Base-by-base conservation (phyloP, 352 stramenopile genomes). In the Phytophthora europaea region DNA sequence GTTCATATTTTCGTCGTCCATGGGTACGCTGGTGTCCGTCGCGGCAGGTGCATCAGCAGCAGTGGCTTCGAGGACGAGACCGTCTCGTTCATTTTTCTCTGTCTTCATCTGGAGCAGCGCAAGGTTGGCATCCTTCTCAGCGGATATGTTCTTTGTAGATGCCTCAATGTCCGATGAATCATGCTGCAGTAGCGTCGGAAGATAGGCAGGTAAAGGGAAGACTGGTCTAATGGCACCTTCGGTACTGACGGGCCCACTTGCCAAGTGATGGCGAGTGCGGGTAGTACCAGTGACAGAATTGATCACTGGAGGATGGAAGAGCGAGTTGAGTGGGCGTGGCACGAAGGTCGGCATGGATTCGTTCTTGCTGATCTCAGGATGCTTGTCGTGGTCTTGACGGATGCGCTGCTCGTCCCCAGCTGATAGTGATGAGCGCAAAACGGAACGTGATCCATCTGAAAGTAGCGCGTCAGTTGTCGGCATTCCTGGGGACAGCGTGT, bases 1-100 rank as follows among this genome's bases (percentile, higher is more conserved):
- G 69, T 76, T 93, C 85, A 94, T 94, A 74, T 94, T 87, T 71
- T 94, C 88, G 36, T 85, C 79, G 53, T 85, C 79, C 72, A 85
- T 85, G 51, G 50, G 51, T 2, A 73, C 68, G 12, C 48, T 71
- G 22, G 69, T 26, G 15, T 80, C 79, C 45, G 67, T 53, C 55
- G 31, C 33, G 13, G 38, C 58, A 40, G 34, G 12, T 40, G 50
- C 63, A 55, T 67, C 60, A 7, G 12, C 36, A 43, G 28, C 13
- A 28, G 51, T 45, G 7, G 66, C 47, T 38, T 71, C n/a, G 8
- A 65, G 31, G 13, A 38, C 58, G 34, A 80, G 45, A 68, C 75
- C 56, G n/a, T 70, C 48, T 68, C 53, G 64, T 48, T 68, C 61
- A 4, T 48, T 8, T 40, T 75, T 79, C n/a, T 68, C 67, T 64